phyloP scores from a whole-genome alignment of 2,329 filamentous ascomycete species.

The Clonostachys sp. region DNA sequence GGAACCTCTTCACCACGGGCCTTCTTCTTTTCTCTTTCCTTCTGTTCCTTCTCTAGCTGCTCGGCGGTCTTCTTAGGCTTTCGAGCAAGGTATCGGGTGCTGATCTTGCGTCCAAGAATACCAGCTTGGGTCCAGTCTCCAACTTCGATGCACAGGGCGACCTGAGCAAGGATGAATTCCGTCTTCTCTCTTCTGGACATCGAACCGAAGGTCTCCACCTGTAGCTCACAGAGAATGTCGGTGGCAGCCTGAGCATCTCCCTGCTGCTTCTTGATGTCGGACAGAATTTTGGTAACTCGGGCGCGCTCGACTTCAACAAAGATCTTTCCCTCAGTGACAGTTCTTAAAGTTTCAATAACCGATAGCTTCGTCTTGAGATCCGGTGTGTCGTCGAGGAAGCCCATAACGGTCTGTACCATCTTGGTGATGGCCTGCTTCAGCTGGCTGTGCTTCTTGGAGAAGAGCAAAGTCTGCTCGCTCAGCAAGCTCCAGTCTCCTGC shows the following conservation, averaged over 20 bases:
- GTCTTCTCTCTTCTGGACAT: constrained; percentile 98
- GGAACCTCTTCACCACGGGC: constrained; percentile 75
- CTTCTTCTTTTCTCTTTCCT: constrained; percentile 82
- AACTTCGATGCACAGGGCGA: constrained; percentile 89
- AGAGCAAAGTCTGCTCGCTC: constrained; percentile 91
- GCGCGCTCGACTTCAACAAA: constrained; percentile 98
- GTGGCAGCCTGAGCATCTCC: constrained; percentile 86
- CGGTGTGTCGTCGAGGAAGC: constrained; percentile 82
- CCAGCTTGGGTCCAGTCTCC: constrained; percentile 94
- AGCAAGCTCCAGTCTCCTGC: constrained; percentile 88
- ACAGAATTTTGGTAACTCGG: constrained; percentile 89
- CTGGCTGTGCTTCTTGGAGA: constrained; percentile 99
- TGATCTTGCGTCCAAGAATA: constrained; percentile 94
- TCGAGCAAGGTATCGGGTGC: constrained; percentile 84
- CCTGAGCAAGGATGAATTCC: constrained; percentile 95
- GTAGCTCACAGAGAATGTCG: constrained; percentile 92
- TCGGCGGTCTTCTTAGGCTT: constrained; percentile 88
- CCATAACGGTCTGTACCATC: constrained; percentile 97
- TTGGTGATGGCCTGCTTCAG: constrained; percentile 98
- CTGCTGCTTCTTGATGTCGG: constrained; percentile 95
- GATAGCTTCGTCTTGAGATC: constrained; percentile 83
- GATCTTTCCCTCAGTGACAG: constrained; percentile 98
- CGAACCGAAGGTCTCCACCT: constrained; percentile 97
- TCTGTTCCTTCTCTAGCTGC: constrained; percentile 85
- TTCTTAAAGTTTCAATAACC: constrained; percentile 90